These are phyloP conservation scores for Phytophthora ohioensis DNA, from an alignment of 352 stramenopile genomes.

Conservation along the genomic window DNA sequence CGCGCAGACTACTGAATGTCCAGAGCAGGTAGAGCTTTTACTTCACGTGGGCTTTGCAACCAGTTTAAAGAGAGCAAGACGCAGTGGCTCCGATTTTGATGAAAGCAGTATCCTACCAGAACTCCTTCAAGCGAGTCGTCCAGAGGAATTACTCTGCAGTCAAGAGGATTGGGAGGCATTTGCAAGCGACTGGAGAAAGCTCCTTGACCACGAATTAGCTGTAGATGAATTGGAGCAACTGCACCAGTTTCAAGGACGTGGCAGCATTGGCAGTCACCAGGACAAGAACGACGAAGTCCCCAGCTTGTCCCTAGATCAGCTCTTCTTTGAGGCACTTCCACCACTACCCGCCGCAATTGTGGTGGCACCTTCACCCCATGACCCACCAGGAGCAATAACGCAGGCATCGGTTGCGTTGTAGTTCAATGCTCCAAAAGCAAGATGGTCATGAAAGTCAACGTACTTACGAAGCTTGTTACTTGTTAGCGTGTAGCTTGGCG, in stretches of 20 bases:
- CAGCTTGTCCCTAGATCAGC: slow-evolving; percentile 32
- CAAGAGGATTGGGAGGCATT: slow-evolving; percentile 66
- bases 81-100: not conserved
- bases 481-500: slow-evolving; percentile 23
- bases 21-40: slow-evolving; percentile 61
- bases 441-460: too few relatives aligned
- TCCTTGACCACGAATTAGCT: slow-evolving; percentile 62
- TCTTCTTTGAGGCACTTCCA: slow-evolving; percentile 47
- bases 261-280: slow-evolving; percentile 16
- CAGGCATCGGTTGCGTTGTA: slow-evolving; percentile 42
- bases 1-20: slow-evolving; percentile 57
- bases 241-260: slow-evolving; percentile 30
- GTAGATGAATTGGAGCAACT: slow-evolving; percentile 67
- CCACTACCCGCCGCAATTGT: slow-evolving; percentile 37
- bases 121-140: slow-evolving; percentile 29
- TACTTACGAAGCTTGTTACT: not conserved
- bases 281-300: slow-evolving; percentile 18
- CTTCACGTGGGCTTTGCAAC: slow-evolving; percentile 79
- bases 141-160: slow-evolving; percentile 63
- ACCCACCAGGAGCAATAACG: slow-evolving; percentile 28
- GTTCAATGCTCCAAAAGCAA: not conserved
- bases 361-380: slow-evolving; percentile 36
- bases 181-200: slow-evolving; percentile 60
- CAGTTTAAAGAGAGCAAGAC: slow-evolving; percentile 46
- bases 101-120: slow-evolving; percentile 26